Conservation (phyloP, 306 rosid species). For the Prunus persica region DNA sequence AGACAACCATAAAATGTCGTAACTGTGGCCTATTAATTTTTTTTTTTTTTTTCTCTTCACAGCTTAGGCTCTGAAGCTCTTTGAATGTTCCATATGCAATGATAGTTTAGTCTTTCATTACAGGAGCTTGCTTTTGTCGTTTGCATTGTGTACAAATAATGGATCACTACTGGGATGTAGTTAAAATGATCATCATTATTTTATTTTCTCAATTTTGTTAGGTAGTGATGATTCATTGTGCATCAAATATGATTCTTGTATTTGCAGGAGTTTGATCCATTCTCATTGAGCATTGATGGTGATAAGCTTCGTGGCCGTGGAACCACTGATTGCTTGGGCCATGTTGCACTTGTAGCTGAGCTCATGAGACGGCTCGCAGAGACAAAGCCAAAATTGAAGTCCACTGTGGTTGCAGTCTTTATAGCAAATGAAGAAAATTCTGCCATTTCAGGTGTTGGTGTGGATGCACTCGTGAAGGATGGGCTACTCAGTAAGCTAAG, state of each 20-base stretch:
- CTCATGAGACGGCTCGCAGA: constrained; percentile 80
- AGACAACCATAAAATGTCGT: background rate
- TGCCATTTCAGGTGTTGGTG: constrained; percentile 76
- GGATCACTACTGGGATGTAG: background rate
- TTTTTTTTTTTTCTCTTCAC: background rate
- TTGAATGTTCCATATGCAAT: background rate
- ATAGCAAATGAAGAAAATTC: constrained; percentile 94
- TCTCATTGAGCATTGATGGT: constrained; percentile 74
- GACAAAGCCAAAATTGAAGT: constrained; percentile 66
- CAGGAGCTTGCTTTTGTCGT: background rate
- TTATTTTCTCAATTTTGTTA: background rate
- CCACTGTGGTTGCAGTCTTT: constrained; percentile 81
- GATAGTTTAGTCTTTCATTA: background rate
- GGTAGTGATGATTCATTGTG: background rate
- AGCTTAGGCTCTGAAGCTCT: background rate
- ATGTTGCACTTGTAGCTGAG: constrained; percentile 82
- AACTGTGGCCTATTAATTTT: background rate
- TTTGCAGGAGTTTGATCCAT: constrained; percentile 87
- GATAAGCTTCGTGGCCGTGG: constrained; percentile 93
- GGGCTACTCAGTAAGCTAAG: constrained; percentile 68
- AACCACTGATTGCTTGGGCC: constrained; percentile 95
- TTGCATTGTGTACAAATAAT: background rate
- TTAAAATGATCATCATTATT: background rate
- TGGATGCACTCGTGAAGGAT: constrained; percentile 81
- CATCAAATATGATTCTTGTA: background rate